A percentile compares a stretch with the other conserved stretches of the same genome.
phyloP scores from a whole-genome alignment of 2,329 filamentous ascomycete genomes.

The Xylariaceae sp. region DNA sequence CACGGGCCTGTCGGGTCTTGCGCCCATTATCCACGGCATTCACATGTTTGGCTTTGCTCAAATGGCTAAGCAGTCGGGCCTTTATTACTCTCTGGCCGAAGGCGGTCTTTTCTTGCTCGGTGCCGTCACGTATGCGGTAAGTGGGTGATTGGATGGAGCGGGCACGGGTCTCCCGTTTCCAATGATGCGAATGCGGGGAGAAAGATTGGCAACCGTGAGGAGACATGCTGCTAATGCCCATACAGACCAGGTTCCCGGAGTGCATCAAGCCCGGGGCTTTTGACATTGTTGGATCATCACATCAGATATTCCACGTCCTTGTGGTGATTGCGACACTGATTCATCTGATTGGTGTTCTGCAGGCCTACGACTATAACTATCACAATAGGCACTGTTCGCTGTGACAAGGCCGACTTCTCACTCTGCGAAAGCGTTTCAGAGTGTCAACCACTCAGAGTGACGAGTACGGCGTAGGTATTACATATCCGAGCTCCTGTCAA shows the following conservation, averaged over 20 bases:
- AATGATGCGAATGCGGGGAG: not conserved
- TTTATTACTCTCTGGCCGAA: slow-evolving; percentile 39
- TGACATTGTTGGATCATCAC: slow-evolving; percentile 42
- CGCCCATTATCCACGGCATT: slow-evolving; percentile 37
- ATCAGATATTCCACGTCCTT: slow-evolving; percentile 43
- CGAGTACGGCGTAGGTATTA: too few relatives aligned
- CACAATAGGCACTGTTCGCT: slow-evolving; percentile 23
- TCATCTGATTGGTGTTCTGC: slow-evolving; percentile 36
- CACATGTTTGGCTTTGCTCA: slow-evolving; percentile 35
- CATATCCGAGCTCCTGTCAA: too few relatives aligned
- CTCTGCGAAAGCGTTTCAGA: not conserved
- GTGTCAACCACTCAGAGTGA: too few relatives aligned
- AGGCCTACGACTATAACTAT: slow-evolving; percentile 29
- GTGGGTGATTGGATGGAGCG: slow-evolving; percentile 18
- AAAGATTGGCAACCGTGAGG: slow-evolving; percentile 1
- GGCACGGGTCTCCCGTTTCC: not conserved
- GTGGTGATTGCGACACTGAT: slow-evolving; percentile 38
- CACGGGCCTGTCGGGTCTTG: slow-evolving; percentile 36
- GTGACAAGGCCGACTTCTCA: not conserved
- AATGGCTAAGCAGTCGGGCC: slow-evolving; percentile 36
- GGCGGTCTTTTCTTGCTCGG: slow-evolving; percentile 35
- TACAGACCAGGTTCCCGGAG: slow-evolving; percentile 39
- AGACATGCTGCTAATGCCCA: slow-evolving; percentile 9
- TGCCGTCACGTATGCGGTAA: slow-evolving; percentile 37
- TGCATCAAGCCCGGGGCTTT: slow-evolving; percentile 38